A percentile compares a stretch with the other conserved stretches of the same genome.
Conservation (phyloP, 192 early-diverging fungal genomes). For the Backusella tuberculispora region DNA sequence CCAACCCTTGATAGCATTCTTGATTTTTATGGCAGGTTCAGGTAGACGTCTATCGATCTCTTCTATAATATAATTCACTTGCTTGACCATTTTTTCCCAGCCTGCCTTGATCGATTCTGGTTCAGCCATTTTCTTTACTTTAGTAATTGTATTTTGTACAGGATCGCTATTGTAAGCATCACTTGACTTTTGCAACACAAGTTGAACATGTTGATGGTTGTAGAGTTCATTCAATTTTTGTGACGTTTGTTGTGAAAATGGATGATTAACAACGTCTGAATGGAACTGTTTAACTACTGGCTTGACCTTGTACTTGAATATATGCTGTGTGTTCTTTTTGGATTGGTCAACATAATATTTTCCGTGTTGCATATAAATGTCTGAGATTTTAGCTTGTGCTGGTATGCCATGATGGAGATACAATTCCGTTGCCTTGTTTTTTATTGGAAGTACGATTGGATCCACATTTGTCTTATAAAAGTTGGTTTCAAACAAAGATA, state of each 20-base stretch:
- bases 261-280: neutral
- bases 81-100: neutral
- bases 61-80: neutral
- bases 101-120: neutral
- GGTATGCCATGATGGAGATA: neutral
- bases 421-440: neutral
- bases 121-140: neutral
- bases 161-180: neutral
- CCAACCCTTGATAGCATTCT: neutral
- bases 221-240: neutral
- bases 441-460: neutral
- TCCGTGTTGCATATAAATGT: neutral
- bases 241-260: neutral
- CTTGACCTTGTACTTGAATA: neutral
- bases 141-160: neutral
- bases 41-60: neutral
- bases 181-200: neutral
- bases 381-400: neutral
- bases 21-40: neutral
- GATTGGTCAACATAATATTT: neutral
- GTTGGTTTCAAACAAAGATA: neutral
- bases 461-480: conserved; percentile 9
- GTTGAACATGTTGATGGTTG: neutral
- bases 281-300: neutral
- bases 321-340: neutral